Evolutionary conservation across 768 basidiomycete genomes (phyloP).

Genomic region (Gyrodon lividus): DNA sequence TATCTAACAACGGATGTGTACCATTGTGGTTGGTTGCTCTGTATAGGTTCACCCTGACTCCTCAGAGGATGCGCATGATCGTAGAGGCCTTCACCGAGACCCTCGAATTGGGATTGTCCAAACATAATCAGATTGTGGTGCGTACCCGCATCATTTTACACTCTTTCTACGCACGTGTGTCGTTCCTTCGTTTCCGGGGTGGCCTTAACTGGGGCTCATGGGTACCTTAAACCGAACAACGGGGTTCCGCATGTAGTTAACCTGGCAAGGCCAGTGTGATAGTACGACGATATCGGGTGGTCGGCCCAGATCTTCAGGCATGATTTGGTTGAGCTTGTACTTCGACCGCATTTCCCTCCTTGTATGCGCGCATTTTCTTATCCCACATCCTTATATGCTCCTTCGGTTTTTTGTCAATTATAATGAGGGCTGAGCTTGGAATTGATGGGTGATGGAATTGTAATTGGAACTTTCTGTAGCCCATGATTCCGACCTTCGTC

Average conservation of each 20-base stretch:
- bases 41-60: slow-evolving; percentile 77
- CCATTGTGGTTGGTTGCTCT: background rate
- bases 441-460: slow-evolving; percentile 10
- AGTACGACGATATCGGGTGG: background rate
- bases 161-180: slow-evolving; percentile 3
- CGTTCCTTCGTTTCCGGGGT: slow-evolving; percentile 1
- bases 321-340: no score
- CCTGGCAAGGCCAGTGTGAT: no score
- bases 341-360: background rate
- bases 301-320: background rate
- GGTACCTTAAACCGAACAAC: background rate
- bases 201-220: background rate
- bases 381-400: slow-evolving; percentile 2
- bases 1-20: background rate
- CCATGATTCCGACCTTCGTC: slow-evolving; percentile 96
- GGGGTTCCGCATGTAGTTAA: background rate
- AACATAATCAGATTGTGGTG: slow-evolving; percentile 85
- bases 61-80: slow-evolving; percentile 94
- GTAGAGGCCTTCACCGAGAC: slow-evolving; percentile 95
- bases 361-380: background rate
- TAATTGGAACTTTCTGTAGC: slow-evolving; percentile 41
- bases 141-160: slow-evolving; percentile 34
- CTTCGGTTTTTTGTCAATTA: background rate
- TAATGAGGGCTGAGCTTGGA: background rate
- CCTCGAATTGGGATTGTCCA: slow-evolving; percentile 81